Base-by-base conservation (phyloP, 345 rosid species). In the Cardamine occulta region DNA sequence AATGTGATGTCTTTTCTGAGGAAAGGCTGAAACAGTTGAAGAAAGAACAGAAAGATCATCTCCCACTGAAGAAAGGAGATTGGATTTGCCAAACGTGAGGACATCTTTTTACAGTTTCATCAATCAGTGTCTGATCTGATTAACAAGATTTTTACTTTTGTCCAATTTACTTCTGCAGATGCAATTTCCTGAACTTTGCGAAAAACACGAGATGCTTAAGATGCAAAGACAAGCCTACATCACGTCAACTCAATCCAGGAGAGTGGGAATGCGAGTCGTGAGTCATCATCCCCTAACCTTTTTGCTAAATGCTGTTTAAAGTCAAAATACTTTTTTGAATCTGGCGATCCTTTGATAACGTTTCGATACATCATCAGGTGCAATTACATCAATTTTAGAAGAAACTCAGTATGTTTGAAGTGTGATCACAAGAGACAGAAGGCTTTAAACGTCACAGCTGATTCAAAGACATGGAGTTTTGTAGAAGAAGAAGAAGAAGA, bases 251-350 rank as follows among this genome's bases (percentile, higher is more conserved):
- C 77, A 89, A 87, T 85, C 93, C 91, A 0, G 97, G 98, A 74
- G 97, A 93, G 61, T 93, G 98, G 98, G 96, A 93, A 73, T 93
- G 98, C 63, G 86, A 87, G 68, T 93, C 98, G 96, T 89, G 78
- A 88, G 98, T 86, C 49, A 28, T 28, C 53, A 44, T 6, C 42
- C 13, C 21, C 10, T 39, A 49, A n/a, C 59, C 18, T 44, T 54
- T 60, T 31, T 23, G 60, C 26, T 63, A 26, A 69, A 48, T 4
- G 24, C 14, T 39, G 63, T 15, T 28, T n/a, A n/a, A 67, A 31
- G n/a, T 72, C 26, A 2, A 32, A 18, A 31, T 7, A 56, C 19
- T 23, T 23, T 21, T 19, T 51, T 3, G 4, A 13, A 15, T 51
- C 15, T 42, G 19, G 2, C 9, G 9, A 18, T 45, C n/a, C 9